phyloP scores from a whole-genome alignment of 164 flowering plant genomes.

The Annona cherimola region DNA sequence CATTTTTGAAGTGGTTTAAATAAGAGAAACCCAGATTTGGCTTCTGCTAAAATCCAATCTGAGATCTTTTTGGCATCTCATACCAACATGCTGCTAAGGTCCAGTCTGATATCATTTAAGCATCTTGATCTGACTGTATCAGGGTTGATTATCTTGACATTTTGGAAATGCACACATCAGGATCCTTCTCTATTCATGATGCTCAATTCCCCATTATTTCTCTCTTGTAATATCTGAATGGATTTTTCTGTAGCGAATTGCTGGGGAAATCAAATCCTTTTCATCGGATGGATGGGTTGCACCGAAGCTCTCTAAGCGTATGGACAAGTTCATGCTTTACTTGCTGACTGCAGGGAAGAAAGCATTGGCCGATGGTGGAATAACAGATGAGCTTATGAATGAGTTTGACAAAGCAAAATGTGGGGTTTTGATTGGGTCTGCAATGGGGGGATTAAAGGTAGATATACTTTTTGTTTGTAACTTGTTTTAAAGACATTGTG shows the following conservation, averaged over 20 bases:
- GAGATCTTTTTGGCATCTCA: not conserved
- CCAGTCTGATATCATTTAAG: not conserved
- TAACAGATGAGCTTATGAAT: slow-evolving; percentile 62
- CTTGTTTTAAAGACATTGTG: not conserved
- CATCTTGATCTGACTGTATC: not conserved
- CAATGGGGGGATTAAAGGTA: slow-evolving; percentile 99
- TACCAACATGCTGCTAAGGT: not conserved
- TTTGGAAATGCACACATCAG: not conserved
- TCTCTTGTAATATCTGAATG: slow-evolving; percentile 4
- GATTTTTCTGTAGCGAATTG: slow-evolving; percentile 60
- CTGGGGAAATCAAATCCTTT: slow-evolving; percentile 92
- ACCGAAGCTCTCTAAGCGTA: slow-evolving; percentile 84
- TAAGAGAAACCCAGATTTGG: too few relatives aligned
- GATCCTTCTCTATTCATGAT: not conserved
- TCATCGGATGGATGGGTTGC: slow-evolving; percentile 95
- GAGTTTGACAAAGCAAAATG: slow-evolving; percentile 71
- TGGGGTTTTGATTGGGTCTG: slow-evolving; percentile 95
- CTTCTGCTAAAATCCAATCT: not conserved
- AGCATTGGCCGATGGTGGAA: slow-evolving; percentile 86
- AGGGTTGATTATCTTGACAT: not conserved
- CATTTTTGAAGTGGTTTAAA: too few relatives aligned
- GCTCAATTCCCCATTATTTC: not conserved
- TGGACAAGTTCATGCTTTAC: slow-evolving; percentile 90
- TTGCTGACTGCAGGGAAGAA: slow-evolving; percentile 95
- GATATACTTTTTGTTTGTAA: not conserved